Percentiles rank a stretch among this genome's conserved stretches.
These are phyloP conservation scores for Sarocladium brachiariae DNA, from an alignment of 2,329 filamentous ascomycete genomes.

Conservation along the genomic window DNA sequence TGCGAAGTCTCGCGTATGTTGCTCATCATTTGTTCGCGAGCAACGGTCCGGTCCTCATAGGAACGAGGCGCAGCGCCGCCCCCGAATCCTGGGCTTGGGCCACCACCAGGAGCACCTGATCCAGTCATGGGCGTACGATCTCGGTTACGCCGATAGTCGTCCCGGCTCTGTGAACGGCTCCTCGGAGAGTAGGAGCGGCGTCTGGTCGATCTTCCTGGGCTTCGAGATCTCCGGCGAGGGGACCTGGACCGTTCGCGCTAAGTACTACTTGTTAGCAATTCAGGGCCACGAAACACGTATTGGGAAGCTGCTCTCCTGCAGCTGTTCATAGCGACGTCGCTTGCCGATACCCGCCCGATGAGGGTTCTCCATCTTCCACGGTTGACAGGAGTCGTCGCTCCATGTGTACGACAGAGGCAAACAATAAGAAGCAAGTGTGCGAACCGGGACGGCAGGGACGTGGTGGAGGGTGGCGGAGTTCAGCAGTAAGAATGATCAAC, in stretches of 20 bases:
- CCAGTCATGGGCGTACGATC: conserved; percentile 82
- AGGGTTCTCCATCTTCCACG: no score
- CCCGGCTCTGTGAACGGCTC: conserved; percentile 67
- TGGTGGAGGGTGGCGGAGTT: no score
- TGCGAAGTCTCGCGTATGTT: conserved; percentile 90
- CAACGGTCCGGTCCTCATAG: conserved; percentile 74
- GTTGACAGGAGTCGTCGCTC: no score
- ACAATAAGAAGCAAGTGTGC: no score
- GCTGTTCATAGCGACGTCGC: background rate
- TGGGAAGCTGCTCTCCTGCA: background rate
- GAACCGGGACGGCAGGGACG: no score
- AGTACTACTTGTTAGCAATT: conserved; percentile 28
- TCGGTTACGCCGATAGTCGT: conserved; percentile 68
- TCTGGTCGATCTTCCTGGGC: conserved; percentile 58
- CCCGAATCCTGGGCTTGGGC: conserved; percentile 60
- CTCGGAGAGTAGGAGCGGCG: conserved; percentile 75
- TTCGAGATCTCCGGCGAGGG: conserved; percentile 76
- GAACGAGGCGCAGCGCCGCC: conserved; percentile 58
- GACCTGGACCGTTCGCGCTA: conserved; percentile 84
- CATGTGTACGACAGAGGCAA: background rate
- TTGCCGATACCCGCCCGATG: no score
- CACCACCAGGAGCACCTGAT: conserved; percentile 61
- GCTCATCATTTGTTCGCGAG: conserved; percentile 94
- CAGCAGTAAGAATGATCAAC: conserved; percentile 20
- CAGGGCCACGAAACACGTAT: background rate